These are phyloP conservation scores for Hypholoma fasciculare DNA, from an alignment of 768 basidiomycete genomes.

Conservation along the genomic window DNA sequence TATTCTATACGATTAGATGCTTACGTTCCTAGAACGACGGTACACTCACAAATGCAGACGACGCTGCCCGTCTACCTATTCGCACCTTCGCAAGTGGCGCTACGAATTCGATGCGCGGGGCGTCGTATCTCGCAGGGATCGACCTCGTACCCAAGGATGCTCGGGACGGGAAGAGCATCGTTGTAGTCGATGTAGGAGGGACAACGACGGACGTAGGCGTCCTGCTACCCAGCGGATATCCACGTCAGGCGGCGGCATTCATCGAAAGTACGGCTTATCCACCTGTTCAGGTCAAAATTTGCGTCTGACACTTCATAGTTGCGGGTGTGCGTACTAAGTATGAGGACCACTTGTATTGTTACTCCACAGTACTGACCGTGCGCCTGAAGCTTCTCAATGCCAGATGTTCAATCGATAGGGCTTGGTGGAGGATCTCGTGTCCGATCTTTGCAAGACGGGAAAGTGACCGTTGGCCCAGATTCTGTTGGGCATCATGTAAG, in stretches of 20 bases:
- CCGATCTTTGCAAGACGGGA: conserved; percentile 31
- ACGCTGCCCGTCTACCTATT: conserved; percentile 59
- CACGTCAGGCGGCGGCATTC: conserved; percentile 61
- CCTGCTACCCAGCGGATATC: conserved; percentile 58
- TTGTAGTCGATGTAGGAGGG: conserved; percentile 66
- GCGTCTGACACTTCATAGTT: conserved; percentile 24
- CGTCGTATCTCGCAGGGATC: conserved; percentile 53
- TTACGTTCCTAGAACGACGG: conserved; percentile 46
- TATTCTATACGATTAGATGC: background rate
- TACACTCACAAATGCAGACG: conserved; percentile 46
- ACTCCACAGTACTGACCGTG: background rate
- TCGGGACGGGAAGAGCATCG: conserved; percentile 27
- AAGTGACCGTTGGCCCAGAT: conserved; percentile 59
- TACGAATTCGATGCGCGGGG: conserved; percentile 73
- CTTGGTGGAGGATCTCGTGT: conserved; percentile 66
- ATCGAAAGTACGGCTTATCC: conserved; percentile 36
- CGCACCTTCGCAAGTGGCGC: conserved; percentile 62
- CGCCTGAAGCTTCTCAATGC: conserved; percentile 46
- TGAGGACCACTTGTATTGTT: background rate
- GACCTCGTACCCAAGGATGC: conserved; percentile 15
- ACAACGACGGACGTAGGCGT: conserved; percentile 70
- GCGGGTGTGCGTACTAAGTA: conserved; percentile 59
- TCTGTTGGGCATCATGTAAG: conserved; percentile 55
- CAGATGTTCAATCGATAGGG: conserved; percentile 57
- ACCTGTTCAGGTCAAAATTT: background rate